Evolutionary conservation across 1,139 yeast species (phyloP).

Genomic region (Hyphopichia pseudoburtonii): DNA sequence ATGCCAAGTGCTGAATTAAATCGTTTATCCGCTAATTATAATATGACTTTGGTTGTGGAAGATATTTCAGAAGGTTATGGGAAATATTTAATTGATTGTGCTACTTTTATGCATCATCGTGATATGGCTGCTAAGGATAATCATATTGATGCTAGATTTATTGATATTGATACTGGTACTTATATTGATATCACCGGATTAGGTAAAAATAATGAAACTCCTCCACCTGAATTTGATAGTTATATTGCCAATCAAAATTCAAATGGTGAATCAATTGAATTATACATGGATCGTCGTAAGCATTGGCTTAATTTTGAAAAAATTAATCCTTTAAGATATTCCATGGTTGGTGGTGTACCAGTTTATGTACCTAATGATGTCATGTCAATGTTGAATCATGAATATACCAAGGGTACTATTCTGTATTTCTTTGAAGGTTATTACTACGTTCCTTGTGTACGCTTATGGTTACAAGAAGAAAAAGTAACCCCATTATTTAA

Average conservation of each 20-base stretch:
- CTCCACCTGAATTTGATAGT: constrained; percentile 28
- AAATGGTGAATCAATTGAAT: constrained; percentile 17
- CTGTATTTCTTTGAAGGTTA: constrained; percentile 23
- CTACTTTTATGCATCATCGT: constrained; percentile 32
- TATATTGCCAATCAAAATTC: constrained; percentile 15
- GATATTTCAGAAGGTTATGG: constrained; percentile 34
- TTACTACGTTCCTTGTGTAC: constrained; percentile 30
- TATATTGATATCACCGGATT: constrained; percentile 40
- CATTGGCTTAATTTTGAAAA: constrained; percentile 35
- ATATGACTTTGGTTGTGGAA: constrained; percentile 37
- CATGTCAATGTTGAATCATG: constrained; percentile 31
- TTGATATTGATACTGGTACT: constrained; percentile 37
- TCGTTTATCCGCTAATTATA: constrained; percentile 29
- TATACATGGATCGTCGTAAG: constrained; percentile 37
- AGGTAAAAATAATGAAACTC: constrained; percentile 29
- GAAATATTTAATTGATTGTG: constrained; percentile 33
- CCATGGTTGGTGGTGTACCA: constrained; percentile 38
- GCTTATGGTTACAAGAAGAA: constrained; percentile 32
- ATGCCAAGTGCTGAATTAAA: constrained; percentile 36
- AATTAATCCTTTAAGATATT: constrained; percentile 29
- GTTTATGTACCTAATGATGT: constrained; percentile 37
- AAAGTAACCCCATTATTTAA: constrained; percentile 15
- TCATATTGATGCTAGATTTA: constrained; percentile 39
- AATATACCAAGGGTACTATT: constrained; percentile 30
- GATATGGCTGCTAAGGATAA: constrained; percentile 29